Base-by-base conservation (phyloP, 78 protist genomes). In the Monocercomonoides exilis region DNA sequence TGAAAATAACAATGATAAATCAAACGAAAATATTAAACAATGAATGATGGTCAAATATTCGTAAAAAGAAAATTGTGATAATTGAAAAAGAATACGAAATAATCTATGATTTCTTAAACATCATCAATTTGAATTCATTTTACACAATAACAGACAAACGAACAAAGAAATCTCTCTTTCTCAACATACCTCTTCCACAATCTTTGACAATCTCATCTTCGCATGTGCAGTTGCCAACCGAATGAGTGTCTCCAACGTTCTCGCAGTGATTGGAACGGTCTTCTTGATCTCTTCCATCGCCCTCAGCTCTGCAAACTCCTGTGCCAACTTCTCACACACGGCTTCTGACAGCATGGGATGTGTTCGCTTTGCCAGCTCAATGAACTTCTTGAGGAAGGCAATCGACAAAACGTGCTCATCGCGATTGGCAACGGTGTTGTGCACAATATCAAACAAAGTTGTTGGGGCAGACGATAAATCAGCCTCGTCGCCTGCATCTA, bases 221-320 rank as follows among this genome's bases (percentile, higher is more conserved):
- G 99, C 99, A 84, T 94, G 97, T 3, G 99, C 99, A 1, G 94
- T 87, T 34, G 99, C 34, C 6, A 98, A 90, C 5, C 93, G 90
- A 41, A 98, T 97, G 87, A 98, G 38, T 33, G 98, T 91, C 85
- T 98, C 99, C 21, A 98, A 91, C 0, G 99, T 88, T 11, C 99
- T 93, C 34, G 99, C 95, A 0, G 99, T 98, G 81, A 98, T 77
- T 43, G 98, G 98, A 2, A 92, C 87, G 34, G 97, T 90, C 36
- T 54, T 84, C 33, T 1, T 0, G 43, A 35, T 3, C 34, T 41
- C 29, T 64, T 29, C 86, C 42, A 2, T 38, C 45, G 2, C 3
- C 35, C 91, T 85, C 80, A 88, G 77, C 35, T 4, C n/a, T 4
- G 80, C 88, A 88, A 77, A 90, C 46, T 43, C 77, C 1, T 0